Evolutionary conservation across 257 asterid genomes (phyloP).

Genomic region (Solanum tacnaense): DNA sequence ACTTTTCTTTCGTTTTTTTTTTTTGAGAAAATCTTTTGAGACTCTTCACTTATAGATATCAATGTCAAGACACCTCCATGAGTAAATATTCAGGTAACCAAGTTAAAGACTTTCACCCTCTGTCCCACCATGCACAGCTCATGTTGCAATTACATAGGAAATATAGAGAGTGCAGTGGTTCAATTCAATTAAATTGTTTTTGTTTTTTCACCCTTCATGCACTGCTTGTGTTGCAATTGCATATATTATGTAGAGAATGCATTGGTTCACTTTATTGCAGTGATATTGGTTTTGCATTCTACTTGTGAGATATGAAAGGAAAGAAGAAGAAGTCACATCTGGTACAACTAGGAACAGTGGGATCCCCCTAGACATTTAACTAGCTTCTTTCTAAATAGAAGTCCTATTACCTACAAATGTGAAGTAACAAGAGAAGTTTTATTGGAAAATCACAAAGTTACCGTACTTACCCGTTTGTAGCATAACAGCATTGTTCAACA

Average conservation of each 20-base stretch:
- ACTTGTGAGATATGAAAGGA: background rate
- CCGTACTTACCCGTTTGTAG: background rate
- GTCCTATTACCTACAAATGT: background rate
- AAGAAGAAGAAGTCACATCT: background rate
- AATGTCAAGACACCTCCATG: background rate
- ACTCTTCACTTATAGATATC: background rate
- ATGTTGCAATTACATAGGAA: background rate
- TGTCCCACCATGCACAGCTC: background rate
- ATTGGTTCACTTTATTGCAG: background rate
- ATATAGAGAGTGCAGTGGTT: background rate
- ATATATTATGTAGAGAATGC: background rate
- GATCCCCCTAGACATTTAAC: background rate
- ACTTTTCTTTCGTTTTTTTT: background rate
- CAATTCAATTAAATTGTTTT: background rate
- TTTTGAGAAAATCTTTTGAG: background rate
- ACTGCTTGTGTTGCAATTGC: background rate
- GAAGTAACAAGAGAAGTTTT: background rate
- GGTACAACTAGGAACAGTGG: background rate
- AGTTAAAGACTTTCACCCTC: background rate
- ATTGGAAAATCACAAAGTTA: background rate
- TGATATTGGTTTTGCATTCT: background rate
- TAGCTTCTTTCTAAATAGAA: background rate
- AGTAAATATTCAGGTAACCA: background rate
- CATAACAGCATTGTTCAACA: background rate
- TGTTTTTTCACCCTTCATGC: background rate